Percentiles rank a stretch among this genome's conserved stretches.
Conservation (phyloP, 441 rosid species). For the Geranium incanum region DNA sequence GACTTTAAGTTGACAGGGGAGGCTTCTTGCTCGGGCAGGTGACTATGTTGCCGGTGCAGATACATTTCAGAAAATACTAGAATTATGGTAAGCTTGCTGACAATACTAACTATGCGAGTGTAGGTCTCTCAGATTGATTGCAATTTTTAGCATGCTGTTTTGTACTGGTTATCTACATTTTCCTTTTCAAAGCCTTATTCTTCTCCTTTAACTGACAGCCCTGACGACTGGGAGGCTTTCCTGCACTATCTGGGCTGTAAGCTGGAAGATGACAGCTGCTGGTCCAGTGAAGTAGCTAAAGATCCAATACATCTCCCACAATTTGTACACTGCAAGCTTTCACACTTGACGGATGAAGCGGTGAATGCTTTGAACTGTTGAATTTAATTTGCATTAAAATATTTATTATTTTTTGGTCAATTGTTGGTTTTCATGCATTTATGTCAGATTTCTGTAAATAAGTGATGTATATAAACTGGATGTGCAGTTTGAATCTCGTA, state of each 20-base stretch:
- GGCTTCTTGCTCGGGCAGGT: slow-evolving; percentile 82
- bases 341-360: slow-evolving; percentile 69
- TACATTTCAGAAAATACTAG: slow-evolving; percentile 66
- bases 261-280: slow-evolving; percentile 80
- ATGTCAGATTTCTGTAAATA: slow-evolving; percentile 15
- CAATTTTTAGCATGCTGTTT: slow-evolving; percentile 1
- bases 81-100: slow-evolving; percentile 54
- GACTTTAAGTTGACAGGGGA: slow-evolving; percentile 99
- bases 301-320: slow-evolving; percentile 45
- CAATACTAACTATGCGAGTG: background rate
- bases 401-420: background rate
- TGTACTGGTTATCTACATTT: background rate
- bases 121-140: slow-evolving; percentile 1
- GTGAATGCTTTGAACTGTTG: slow-evolving; percentile 33
- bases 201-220: slow-evolving; percentile 51
- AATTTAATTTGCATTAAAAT: slow-evolving; percentile 7
- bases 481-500: slow-evolving; percentile 76
- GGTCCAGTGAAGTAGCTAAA: slow-evolving; percentile 35
- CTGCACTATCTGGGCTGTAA: slow-evolving; percentile 86
- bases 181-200: slow-evolving; percentile 21
- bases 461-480: slow-evolving; percentile 22
- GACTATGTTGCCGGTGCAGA: slow-evolving; percentile 60
- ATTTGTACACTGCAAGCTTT: slow-evolving; percentile 46
- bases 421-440: slow-evolving; percentile 12
- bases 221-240: slow-evolving; percentile 99